Evolutionary conservation across 2,329 filamentous ascomycete species (phyloP).

Genomic region (Ophiostoma pallidulum): DNA sequence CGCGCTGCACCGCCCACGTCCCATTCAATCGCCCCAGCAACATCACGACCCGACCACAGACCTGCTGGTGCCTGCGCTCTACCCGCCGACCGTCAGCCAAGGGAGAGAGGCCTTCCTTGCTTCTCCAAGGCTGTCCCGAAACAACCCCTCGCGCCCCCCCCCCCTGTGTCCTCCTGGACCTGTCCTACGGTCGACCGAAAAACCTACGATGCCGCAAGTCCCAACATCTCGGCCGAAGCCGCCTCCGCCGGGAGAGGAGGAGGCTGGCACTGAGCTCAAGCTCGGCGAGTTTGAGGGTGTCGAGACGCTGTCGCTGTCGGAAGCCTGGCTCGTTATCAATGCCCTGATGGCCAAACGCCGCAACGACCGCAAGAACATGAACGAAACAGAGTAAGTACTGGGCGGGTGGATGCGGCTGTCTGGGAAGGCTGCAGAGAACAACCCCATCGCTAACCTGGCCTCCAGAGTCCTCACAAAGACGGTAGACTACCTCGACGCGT

Average conservation of each 20-base stretch:
- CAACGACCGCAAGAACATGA: slow-evolving; percentile 70
- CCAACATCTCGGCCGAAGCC: slow-evolving; percentile 59
- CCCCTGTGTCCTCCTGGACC: background rate
- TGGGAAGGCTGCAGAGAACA: background rate
- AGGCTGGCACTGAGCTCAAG: slow-evolving; percentile 69
- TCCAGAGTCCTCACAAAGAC: slow-evolving; percentile 72
- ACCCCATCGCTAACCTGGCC: background rate
- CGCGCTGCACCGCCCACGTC: no score
- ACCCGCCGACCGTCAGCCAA: no score
- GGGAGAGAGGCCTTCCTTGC: no score
- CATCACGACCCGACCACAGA: no score
- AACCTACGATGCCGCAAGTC: slow-evolving; percentile 30
- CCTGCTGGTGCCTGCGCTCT: no score
- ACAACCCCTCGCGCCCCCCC: background rate
- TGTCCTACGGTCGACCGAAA: background rate
- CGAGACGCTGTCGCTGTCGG: slow-evolving; percentile 83
- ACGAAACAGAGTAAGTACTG: slow-evolving; percentile 63
- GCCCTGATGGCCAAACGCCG: slow-evolving; percentile 74
- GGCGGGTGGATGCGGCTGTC: background rate
- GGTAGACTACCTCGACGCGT: slow-evolving; percentile 84
- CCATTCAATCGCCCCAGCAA: no score
- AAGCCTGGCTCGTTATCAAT: slow-evolving; percentile 85
- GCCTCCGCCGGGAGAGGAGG: slow-evolving; percentile 68
- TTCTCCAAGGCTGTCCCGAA: no score
- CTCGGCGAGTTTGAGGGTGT: slow-evolving; percentile 92